Conservation (phyloP, 306 rosid species). For the Bauhinia variegata region DNA sequence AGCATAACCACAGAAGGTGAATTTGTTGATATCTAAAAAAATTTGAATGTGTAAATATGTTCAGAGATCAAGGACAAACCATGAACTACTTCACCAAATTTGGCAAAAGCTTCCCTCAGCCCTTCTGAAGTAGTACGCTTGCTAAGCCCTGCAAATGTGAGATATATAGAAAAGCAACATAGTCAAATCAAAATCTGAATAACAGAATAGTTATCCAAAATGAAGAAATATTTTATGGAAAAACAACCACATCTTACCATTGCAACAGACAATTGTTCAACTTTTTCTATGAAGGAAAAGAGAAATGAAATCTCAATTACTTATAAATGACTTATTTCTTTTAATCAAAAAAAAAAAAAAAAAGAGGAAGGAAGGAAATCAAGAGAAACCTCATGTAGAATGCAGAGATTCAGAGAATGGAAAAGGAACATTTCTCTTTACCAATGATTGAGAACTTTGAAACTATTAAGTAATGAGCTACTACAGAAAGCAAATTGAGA, state of each 20-base stretch:
- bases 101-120: constrained; percentile 67
- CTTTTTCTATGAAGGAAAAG: background rate
- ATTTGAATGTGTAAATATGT: constrained; percentile 6
- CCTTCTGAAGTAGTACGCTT: constrained; percentile 84
- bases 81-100: constrained; percentile 83
- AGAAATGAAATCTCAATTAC: background rate
- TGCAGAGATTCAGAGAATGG: background rate
- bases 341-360: too few relatives aligned
- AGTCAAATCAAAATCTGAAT: constrained; percentile 1
- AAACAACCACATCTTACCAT: background rate
- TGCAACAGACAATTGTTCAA: constrained; percentile 9
- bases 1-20: constrained; percentile 12
- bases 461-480: background rate
- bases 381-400: background rate
- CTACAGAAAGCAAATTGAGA: background rate
- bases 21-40: background rate
- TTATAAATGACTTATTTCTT: too few relatives aligned
- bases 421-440: too few relatives aligned
- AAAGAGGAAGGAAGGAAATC: too few relatives aligned
- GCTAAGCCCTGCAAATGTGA: constrained; percentile 72
- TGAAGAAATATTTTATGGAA: background rate
- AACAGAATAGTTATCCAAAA: background rate
- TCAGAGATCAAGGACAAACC: constrained; percentile 46
- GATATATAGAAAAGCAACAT: constrained; percentile 1
- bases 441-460: background rate